A percentile compares a stretch with the other conserved stretches of the same genome.
These are phyloP conservation scores for Skeletonema menzelii DNA, from an alignment of 108 stramenopile species.

Conservation along the genomic window DNA sequence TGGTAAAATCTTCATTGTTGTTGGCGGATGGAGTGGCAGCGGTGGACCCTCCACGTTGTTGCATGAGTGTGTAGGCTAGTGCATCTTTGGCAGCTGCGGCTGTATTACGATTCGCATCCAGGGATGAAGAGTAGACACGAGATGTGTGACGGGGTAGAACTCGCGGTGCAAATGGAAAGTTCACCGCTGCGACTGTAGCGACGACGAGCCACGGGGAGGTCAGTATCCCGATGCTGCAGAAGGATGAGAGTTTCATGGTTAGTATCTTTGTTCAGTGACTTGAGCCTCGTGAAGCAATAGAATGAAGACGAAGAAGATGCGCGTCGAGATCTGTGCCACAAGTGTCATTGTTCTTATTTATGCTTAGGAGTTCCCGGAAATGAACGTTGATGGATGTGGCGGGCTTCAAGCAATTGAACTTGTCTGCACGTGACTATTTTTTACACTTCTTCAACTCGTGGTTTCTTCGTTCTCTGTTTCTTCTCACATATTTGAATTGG, in stretches of 20 bases:
- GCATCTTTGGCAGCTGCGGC: not conserved
- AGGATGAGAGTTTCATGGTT: not conserved
- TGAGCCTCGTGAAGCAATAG: too few relatives aligned
- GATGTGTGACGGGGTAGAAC: not conserved
- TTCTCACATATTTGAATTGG: too few relatives aligned
- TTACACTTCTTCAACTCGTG: too few relatives aligned
- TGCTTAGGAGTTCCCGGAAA: too few relatives aligned
- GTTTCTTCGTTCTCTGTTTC: too few relatives aligned
- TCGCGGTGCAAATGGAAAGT: not conserved
- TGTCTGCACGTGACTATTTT: too few relatives aligned
- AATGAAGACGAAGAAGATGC: too few relatives aligned
- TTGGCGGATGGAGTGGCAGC: not conserved
- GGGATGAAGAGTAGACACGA: not conserved
- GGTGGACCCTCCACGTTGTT: not conserved
- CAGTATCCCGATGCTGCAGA: not conserved
- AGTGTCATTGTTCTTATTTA: too few relatives aligned
- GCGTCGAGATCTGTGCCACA: too few relatives aligned
- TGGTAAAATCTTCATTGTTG: slow-evolving; percentile 1
- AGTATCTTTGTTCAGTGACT: too few relatives aligned
- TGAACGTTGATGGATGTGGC: too few relatives aligned
- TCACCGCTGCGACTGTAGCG: not conserved
- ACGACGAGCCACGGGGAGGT: not conserved
- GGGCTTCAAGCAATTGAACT: too few relatives aligned
- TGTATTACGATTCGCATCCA: not conserved
- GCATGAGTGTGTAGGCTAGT: not conserved